Evolutionary conservation across 371 early-diverging fungal genomes (phyloP), one percentile per base, ranked within the genome.

Genomic region (Chytridium lagenaria): DNA sequence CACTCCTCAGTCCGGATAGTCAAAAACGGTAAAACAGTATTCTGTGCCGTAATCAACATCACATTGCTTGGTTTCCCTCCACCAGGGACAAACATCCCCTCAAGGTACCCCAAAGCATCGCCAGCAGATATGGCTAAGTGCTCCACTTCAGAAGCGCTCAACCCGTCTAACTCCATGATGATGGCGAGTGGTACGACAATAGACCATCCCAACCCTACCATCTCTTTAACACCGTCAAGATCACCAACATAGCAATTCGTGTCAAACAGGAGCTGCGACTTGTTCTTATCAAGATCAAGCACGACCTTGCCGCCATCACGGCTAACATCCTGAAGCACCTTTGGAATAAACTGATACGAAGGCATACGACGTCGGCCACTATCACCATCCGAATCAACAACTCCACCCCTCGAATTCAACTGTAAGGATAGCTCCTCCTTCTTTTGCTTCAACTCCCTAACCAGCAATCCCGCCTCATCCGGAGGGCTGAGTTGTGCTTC

Each of bases 151-250:
- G 71, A 59, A 16, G 22, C 23, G 16, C 50, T 73, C 16, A 83
- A 67, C 1, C 83, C 83, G 50, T 78, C 80, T 50, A 83, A 66
- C 61, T 83, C 83, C 22, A 78, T 77, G 31, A 80, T 68, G 36
- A 83, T 77, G 44, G 69, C 68, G 22, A 83, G 71, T 0, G 83
- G 83, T 1, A 80, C 70, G 52, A 83, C 61, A 16, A 72, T 66
- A 51, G 70, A 69, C 68, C 69, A 70, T 12, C 77, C 75, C 15
- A 55, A 37, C 15, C 67, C 68, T 26, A 80, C 59, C 23, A 78
- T 33, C 12, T n/a, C 23, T 30, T 57, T 34, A 1, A 78, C 66
- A 1, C 33, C 67, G 1, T 68, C 61, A 15, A 76, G 37, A 49
- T 69, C 31, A 34, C 73, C 44, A n/a, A 82, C 55, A 61, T 71